phyloP scores from a whole-genome alignment of 768 basidiomycete genomes.

The Boletus reticulatus region DNA sequence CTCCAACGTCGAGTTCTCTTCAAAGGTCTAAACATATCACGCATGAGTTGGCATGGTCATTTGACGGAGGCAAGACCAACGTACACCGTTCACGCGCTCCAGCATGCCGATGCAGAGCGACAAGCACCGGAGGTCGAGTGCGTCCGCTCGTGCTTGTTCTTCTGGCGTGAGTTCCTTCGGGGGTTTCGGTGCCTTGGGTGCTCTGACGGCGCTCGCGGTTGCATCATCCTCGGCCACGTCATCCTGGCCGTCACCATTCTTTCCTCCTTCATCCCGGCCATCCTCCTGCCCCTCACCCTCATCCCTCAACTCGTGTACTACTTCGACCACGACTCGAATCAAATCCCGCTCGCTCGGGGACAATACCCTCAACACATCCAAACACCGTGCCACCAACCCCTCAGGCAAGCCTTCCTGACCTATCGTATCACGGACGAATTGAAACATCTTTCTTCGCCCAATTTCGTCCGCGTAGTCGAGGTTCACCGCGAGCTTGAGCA shows the following conservation, averaged over 20 bases:
- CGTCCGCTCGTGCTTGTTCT: slow-evolving; percentile 55
- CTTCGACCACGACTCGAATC: slow-evolving; percentile 85
- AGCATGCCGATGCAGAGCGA: slow-evolving; percentile 78
- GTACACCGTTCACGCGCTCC: slow-evolving; percentile 80
- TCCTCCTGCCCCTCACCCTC: slow-evolving; percentile 39
- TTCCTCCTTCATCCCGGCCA: slow-evolving; percentile 38
- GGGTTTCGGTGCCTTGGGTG: slow-evolving; percentile 20
- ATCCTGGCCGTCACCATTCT: slow-evolving; percentile 15
- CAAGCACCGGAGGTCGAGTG: slow-evolving; percentile 73
- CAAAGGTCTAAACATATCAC: slow-evolving; percentile 40
- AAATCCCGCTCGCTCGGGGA: slow-evolving; percentile 78
- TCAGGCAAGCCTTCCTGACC: slow-evolving; percentile 68
- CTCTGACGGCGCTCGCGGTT: neutral
- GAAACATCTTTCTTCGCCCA: slow-evolving; percentile 84
- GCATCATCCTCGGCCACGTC: slow-evolving; percentile 4
- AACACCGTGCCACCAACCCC: slow-evolving; percentile 63
- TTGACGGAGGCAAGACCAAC: slow-evolving; percentile 22
- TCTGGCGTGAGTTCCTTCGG: slow-evolving; percentile 52
- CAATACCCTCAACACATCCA: slow-evolving; percentile 78
- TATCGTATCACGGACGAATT: slow-evolving; percentile 84
- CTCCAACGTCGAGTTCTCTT: slow-evolving; percentile 68
- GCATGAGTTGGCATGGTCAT: neutral
- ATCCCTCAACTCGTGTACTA: slow-evolving; percentile 73
- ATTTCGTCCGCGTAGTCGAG: slow-evolving; percentile 93
- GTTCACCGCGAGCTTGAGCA: slow-evolving; percentile 74